phyloP scores from a whole-genome alignment of 140 eudicot genomes.

The Cichorium intybus region DNA sequence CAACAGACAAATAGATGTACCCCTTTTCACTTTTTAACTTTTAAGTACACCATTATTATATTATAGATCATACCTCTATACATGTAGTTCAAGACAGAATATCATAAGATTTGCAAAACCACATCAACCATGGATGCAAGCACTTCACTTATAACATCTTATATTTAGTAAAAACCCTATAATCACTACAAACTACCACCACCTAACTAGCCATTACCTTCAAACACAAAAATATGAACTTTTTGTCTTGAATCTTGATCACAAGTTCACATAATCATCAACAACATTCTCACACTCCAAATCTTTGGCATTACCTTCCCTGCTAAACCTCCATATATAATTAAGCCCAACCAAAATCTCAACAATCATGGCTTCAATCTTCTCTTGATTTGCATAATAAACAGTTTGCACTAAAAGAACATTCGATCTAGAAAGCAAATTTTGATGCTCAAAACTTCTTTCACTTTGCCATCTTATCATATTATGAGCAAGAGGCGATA shows the following conservation, averaged over 20 bases:
- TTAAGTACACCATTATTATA: too few species aligned
- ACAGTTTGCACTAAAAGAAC: slow-evolving; percentile 76
- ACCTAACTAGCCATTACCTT: not conserved
- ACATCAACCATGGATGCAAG: not conserved
- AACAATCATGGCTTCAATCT: slow-evolving; percentile 60
- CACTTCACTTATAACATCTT: not conserved
- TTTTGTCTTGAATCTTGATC: too few species aligned
- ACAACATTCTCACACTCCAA: slow-evolving; percentile 55
- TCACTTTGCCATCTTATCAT: slow-evolving; percentile 86
- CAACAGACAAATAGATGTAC: too few species aligned
- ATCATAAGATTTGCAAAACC: not conserved
- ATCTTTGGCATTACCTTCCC: slow-evolving; percentile 62
- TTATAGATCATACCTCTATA: not conserved
- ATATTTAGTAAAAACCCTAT: slow-evolving; percentile 6
- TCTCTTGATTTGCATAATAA: slow-evolving; percentile 71
- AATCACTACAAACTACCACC: slow-evolving; percentile 17
- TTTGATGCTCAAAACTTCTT: slow-evolving; percentile 84
- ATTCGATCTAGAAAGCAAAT: slow-evolving; percentile 48
- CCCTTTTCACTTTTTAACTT: too few species aligned
- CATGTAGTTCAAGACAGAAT: not conserved
- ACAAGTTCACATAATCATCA: slow-evolving; percentile 35
- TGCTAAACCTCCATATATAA: slow-evolving; percentile 73
- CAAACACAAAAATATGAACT: too few species aligned
- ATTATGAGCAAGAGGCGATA: slow-evolving; percentile 86
- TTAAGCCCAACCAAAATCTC: slow-evolving; percentile 90